phyloP scores from a whole-genome alignment of 1,284 basidiomycete genomes.

The Papiliotrema laurentii region DNA sequence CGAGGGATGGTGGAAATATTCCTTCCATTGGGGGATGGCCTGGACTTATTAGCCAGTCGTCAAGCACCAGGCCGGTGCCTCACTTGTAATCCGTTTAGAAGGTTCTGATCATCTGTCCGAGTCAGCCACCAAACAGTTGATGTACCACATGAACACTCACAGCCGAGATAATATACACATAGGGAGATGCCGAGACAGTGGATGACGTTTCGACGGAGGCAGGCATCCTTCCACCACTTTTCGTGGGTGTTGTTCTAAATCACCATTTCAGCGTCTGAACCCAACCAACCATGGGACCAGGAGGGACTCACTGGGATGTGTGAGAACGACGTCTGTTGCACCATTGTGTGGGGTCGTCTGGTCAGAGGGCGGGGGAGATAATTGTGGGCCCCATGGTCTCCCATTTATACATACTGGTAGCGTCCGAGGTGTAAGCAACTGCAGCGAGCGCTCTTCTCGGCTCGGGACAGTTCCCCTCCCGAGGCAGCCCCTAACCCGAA shows the following conservation, averaged over 20 bases:
- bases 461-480: too few species aligned
- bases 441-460: too few species aligned
- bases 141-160: slow-evolving; percentile 1
- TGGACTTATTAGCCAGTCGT: neutral
- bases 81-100: slow-evolving; percentile 23
- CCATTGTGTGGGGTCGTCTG: neutral
- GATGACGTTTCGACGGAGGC: slow-evolving; percentile 21
- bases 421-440: too few species aligned
- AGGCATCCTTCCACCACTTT: slow-evolving; percentile 27
- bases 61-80: neutral
- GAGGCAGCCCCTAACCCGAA: too few species aligned
- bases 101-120: slow-evolving; percentile 18
- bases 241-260: slow-evolving; percentile 20
- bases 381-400: too few species aligned
- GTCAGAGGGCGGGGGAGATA: too few species aligned
- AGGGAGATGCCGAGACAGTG: slow-evolving; percentile 21
- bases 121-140: neutral
- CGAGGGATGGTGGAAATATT: slow-evolving; percentile 15
- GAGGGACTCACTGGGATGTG: slow-evolving; percentile 1
- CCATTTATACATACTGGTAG: too few species aligned
- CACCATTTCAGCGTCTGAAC: neutral
- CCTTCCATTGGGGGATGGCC: slow-evolving; percentile 20
- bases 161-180: slow-evolving; percentile 24
- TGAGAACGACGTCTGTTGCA: neutral
- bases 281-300: neutral